Evolutionary conservation across 73 alveolate genomes (phyloP).

Genomic region (Halteria grandinella): DNA sequence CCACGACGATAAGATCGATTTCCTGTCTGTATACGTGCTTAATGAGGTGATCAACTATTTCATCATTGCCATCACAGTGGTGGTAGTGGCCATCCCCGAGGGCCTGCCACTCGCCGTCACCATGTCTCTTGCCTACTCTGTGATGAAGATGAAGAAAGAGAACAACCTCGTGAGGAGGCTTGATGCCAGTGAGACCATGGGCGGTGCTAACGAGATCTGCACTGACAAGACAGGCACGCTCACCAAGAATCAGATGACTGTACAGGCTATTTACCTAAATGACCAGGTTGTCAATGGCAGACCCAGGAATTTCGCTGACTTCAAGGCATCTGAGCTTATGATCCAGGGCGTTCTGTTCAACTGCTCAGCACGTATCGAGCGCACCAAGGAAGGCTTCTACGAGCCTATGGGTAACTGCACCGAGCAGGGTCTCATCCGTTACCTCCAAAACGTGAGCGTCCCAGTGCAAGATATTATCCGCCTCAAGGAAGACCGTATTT

Average conservation of each 20-base stretch:
- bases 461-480: slow-evolving; percentile 3
- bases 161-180: slow-evolving; percentile 93
- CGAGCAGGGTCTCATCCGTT: slow-evolving; percentile 66
- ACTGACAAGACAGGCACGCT: slow-evolving; percentile 97
- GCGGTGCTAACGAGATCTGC: slow-evolving; percentile 93
- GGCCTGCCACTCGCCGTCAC: slow-evolving; percentile 98
- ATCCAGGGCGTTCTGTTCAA: slow-evolving; percentile 39
- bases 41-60: slow-evolving; percentile 80
- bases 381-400: slow-evolving; percentile 62
- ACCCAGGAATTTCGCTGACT: background rate
- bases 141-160: slow-evolving; percentile 93
- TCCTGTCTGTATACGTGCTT: slow-evolving; percentile 73
- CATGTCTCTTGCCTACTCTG: slow-evolving; percentile 90
- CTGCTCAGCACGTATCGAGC: slow-evolving; percentile 57
- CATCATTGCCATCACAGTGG: slow-evolving; percentile 91
- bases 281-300: slow-evolving; percentile 67
- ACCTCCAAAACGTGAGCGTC: background rate
- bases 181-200: slow-evolving; percentile 96
- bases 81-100: slow-evolving; percentile 97
- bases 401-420: slow-evolving; percentile 74
- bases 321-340: background rate
- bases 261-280: slow-evolving; percentile 72
- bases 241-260: slow-evolving; percentile 90
- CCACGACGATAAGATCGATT: slow-evolving; percentile 38
- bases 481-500: slow-evolving; percentile 22